Evolutionary conservation across 495 filamentous ascomycete genomes (phyloP).

Genomic region (Bathelium albidoporum): DNA sequence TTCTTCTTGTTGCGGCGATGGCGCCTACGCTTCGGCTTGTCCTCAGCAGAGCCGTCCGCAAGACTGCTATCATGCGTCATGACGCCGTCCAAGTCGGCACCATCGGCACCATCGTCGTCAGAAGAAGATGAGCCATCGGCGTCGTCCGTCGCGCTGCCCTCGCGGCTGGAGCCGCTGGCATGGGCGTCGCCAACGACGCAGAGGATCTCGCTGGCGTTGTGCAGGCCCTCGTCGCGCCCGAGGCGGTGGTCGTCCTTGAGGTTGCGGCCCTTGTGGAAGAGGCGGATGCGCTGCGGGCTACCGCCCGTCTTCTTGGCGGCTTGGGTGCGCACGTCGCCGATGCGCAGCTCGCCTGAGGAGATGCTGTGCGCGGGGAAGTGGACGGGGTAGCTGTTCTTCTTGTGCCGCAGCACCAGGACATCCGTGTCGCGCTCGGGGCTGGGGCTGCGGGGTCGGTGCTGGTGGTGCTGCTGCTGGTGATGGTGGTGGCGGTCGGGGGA

Average conservation of each 20-base stretch:
- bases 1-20: slow-evolving; percentile 29
- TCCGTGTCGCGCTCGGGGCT: slow-evolving; percentile 48
- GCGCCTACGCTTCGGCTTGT: slow-evolving; percentile 43
- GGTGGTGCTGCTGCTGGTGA: slow-evolving; percentile 26
- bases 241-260: slow-evolving; percentile 56
- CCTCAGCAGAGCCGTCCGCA: slow-evolving; percentile 43
- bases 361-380: slow-evolving; percentile 78
- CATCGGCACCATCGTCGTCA: slow-evolving; percentile 37
- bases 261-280: slow-evolving; percentile 75
- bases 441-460: slow-evolving; percentile 27
- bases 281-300: slow-evolving; percentile 49
- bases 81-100: slow-evolving; percentile 39
- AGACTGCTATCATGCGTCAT: too few relatives aligned
- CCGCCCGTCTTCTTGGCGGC: slow-evolving; percentile 55
- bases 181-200: slow-evolving; percentile 51
- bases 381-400: slow-evolving; percentile 58
- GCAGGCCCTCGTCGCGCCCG: slow-evolving; percentile 60
- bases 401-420: slow-evolving; percentile 63
- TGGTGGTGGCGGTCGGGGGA: slow-evolving; percentile 30
- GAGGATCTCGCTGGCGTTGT: slow-evolving; percentile 53
- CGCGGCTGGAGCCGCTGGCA: slow-evolving; percentile 14
- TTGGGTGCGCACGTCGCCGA: slow-evolving; percentile 54
- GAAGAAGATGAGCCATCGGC: slow-evolving; percentile 8
- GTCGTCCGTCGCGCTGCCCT: slow-evolving; percentile 11
- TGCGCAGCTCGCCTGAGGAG: slow-evolving; percentile 59